Conservation (phyloP, 2,329 filamentous ascomycete species). For the Botrytis aclada region DNA sequence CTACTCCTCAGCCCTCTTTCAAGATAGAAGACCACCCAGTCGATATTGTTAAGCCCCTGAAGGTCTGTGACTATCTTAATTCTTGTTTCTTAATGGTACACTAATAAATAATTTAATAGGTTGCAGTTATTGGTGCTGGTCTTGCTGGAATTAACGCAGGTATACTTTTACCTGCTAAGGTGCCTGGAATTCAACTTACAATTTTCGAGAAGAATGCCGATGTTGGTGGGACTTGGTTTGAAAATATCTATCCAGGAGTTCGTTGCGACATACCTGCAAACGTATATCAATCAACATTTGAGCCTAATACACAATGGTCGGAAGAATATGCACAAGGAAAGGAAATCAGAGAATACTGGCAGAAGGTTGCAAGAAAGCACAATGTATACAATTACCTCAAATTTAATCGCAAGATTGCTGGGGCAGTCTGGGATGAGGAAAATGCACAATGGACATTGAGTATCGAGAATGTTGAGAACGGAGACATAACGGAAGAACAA, state of each 20-base stretch:
- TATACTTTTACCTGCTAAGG: constrained; percentile 63
- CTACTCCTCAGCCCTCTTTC: constrained; percentile 15
- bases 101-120: constrained; percentile 2
- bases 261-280: constrained; percentile 34
- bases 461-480: constrained; percentile 41
- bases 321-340: constrained; percentile 64
- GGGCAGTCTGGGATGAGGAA: constrained; percentile 53
- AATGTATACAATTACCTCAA: constrained; percentile 59
- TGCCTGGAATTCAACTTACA: constrained; percentile 50
- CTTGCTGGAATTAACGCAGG: constrained; percentile 62
- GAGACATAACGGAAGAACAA: constrained; percentile 43
- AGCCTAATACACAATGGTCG: constrained; percentile 65
- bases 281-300: constrained; percentile 58
- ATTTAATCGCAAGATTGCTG: constrained; percentile 54
- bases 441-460: constrained; percentile 49
- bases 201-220: constrained; percentile 51
- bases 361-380: constrained; percentile 59
- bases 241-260: constrained; percentile 43
- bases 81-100: not conserved
- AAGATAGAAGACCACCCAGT: constrained; percentile 21
- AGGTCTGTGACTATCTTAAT: constrained; percentile 5
- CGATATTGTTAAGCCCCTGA: constrained; percentile 7
- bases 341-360: constrained; percentile 68
- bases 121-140: constrained; percentile 57
- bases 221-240: constrained; percentile 50